Conservation (phyloP, 129 eudicot genomes). For the Mikania micrantha region DNA sequence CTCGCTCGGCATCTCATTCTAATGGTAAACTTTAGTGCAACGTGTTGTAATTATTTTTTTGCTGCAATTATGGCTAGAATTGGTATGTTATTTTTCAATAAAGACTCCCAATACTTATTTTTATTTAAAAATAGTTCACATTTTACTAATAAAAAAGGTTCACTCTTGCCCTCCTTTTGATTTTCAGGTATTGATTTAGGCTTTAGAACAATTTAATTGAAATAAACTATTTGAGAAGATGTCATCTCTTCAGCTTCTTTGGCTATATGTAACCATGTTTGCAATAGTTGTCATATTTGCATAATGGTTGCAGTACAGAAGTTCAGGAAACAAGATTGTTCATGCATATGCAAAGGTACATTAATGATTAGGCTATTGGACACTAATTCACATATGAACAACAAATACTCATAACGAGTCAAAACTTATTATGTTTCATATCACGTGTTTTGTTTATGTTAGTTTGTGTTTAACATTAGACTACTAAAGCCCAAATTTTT, state of each 20-base stretch:
- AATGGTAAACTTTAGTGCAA: constrained; percentile 87
- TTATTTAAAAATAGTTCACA: not conserved
- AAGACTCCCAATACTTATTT: not conserved
- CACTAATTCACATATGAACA: too few species aligned
- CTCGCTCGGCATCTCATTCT: constrained; percentile 80
- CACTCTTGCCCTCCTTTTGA: constrained; percentile 36
- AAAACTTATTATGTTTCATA: too few species aligned
- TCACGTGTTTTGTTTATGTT: too few species aligned
- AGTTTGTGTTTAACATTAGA: too few species aligned
- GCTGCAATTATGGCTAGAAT: constrained; percentile 98
- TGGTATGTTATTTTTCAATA: constrained; percentile 37
- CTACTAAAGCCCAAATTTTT: too few species aligned
- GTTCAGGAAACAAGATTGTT: constrained; percentile 76
- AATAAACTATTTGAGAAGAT: constrained; percentile 45
- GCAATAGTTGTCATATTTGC: constrained; percentile 69
- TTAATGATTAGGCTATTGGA: not conserved
- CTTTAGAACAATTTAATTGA: constrained; percentile 59
- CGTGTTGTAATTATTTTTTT: constrained; percentile 88
- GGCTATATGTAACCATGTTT: constrained; percentile 73
- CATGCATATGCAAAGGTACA: constrained; percentile 92
- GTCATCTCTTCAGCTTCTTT: constrained; percentile 49
- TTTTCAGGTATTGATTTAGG: constrained; percentile 85
- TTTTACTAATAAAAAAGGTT: not conserved
- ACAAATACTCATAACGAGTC: too few species aligned
- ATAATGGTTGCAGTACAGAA: constrained; percentile 79